Conservation (phyloP, 1,284 basidiomycete species). For the Sanghuangporus sanghuang region DNA sequence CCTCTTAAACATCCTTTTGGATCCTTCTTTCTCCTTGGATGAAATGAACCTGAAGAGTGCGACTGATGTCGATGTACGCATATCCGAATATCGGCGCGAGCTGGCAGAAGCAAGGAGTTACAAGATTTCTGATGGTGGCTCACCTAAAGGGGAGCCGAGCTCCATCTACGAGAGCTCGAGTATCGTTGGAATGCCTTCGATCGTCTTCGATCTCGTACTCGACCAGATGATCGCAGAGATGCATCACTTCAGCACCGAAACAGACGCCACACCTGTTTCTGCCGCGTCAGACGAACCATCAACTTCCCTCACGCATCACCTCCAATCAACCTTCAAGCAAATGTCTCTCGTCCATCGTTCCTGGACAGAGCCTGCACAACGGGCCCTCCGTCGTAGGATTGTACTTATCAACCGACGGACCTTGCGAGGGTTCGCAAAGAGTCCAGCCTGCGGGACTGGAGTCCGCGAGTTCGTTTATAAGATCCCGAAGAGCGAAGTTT, state of each 20-base stretch:
- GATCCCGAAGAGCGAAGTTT: neutral
- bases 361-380: constrained; percentile 8
- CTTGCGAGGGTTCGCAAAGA: constrained; percentile 2
- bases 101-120: neutral
- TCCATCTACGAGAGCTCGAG: neutral
- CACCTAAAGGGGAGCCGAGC: neutral
- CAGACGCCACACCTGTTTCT: neutral
- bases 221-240: constrained; percentile 1
- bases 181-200: neutral
- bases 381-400: constrained; percentile 1
- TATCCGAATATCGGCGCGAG: constrained; percentile 6
- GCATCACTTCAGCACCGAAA: constrained; percentile 7
- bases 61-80: constrained; percentile 8
- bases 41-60: constrained; percentile 4
- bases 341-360: constrained; percentile 11
- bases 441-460: neutral
- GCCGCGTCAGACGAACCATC: neutral
- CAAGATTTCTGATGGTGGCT: neutral
- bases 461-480: constrained; percentile 12
- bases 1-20: constrained; percentile 2
- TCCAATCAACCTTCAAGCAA: neutral
- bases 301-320: neutral
- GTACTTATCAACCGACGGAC: neutral
- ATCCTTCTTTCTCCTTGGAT: constrained; percentile 4
- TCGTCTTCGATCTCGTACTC: constrained; percentile 10